Evolutionary conservation across 2,329 filamentous ascomycete genomes (phyloP).

Genomic region (Neoscytalidium dimidiatum): DNA sequence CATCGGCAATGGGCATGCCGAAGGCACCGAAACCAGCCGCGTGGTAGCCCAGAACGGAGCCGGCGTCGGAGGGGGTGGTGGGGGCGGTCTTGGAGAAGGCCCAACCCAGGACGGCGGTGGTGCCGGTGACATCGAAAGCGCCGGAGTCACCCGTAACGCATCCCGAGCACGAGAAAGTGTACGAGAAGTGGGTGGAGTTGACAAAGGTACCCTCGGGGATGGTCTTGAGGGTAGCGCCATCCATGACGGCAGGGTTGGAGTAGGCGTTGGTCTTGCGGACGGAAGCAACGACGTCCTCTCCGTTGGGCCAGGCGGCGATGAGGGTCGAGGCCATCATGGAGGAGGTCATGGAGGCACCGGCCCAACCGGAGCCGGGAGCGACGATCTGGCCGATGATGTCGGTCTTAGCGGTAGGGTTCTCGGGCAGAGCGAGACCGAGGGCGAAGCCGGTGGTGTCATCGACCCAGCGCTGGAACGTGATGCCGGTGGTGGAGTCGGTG

Average conservation of each 20-base stretch:
- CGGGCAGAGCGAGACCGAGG: conserved; percentile 55
- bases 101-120: conserved; percentile 34
- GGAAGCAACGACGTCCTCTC: conserved; percentile 48
- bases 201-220: conserved; percentile 56
- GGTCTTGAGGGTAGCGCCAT: conserved; percentile 44
- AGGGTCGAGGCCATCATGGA: conserved; percentile 53
- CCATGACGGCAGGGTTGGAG: conserved; percentile 47
- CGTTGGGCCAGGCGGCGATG: conserved; percentile 57
- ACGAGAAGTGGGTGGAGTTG: conserved; percentile 56
- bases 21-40: conserved; percentile 36
- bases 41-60: conserved; percentile 32
- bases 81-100: conserved; percentile 31
- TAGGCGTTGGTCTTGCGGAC: conserved; percentile 53
- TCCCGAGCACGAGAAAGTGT: conserved; percentile 56
- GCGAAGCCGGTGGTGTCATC: conserved; percentile 43
- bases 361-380: conserved; percentile 52
- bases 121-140: conserved; percentile 27
- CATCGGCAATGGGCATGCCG: conserved; percentile 31
- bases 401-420: conserved; percentile 41
- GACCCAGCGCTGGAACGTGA: conserved; percentile 33
- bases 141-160: conserved; percentile 35
- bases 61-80: conserved; percentile 28
- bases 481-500: conserved; percentile 35
- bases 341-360: conserved; percentile 51
- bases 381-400: conserved; percentile 59